Evolutionary conservation across 2,329 filamentous ascomycete species (phyloP).

Genomic region (Trichoderma semiorbis): DNA sequence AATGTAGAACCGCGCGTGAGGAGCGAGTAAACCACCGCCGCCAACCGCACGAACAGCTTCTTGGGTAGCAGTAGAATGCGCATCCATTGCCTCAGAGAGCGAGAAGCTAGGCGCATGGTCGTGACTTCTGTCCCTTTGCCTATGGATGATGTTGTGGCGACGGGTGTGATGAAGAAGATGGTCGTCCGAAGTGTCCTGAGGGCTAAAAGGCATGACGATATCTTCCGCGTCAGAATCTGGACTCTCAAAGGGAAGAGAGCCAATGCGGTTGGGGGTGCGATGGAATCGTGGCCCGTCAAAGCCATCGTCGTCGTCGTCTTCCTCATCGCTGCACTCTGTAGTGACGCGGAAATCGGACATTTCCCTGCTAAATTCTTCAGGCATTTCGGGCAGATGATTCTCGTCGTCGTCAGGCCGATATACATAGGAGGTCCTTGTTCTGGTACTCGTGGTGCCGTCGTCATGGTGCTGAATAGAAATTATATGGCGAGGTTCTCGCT

Average conservation of each 20-base stretch:
- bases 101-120: conserved; percentile 23
- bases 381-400: conserved; percentile 52
- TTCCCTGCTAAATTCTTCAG: conserved; percentile 49
- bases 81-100: conserved; percentile 40
- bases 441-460: conserved; percentile 48
- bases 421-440: conserved; percentile 44
- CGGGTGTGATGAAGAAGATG: conserved; percentile 26
- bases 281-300: conserved; percentile 29
- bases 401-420: conserved; percentile 40
- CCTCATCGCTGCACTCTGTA: conserved; percentile 59
- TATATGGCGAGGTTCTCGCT: conserved; percentile 34
- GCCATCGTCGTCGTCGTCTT: conserved; percentile 44
- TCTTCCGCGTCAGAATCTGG: conserved; percentile 38
- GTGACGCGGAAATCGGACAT: conserved; percentile 52
- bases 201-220: conserved; percentile 25
- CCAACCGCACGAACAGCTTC: conserved; percentile 56
- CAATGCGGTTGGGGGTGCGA: conserved; percentile 50
- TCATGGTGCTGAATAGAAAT: conserved; percentile 52
- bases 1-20: conserved; percentile 81
- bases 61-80: conserved; percentile 51
- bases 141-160: conserved; percentile 22
- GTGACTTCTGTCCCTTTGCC: conserved; percentile 22
- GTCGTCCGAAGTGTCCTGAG: conserved; percentile 27
- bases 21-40: conserved; percentile 61
- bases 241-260: conserved; percentile 53